Evolutionary conservation across 768 basidiomycete genomes (phyloP).

Genomic region (Leccinellum albellum): DNA sequence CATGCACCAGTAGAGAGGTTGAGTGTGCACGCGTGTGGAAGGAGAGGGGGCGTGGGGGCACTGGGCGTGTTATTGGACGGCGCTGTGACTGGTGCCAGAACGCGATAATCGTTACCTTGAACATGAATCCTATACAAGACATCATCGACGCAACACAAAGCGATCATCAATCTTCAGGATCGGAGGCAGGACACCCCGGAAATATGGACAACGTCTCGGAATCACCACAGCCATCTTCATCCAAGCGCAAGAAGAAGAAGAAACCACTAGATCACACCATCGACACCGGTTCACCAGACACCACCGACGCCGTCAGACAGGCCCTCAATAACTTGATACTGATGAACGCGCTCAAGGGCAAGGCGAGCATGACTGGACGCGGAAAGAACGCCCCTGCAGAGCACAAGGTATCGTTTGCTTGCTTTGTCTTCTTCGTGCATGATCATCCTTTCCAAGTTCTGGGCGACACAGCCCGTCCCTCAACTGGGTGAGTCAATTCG

Average conservation of each 20-base stretch:
- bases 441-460: slow-evolving; percentile 58
- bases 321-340: slow-evolving; percentile 77
- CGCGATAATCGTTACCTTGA: too few relatives aligned
- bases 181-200: slow-evolving; percentile 28
- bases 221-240: slow-evolving; percentile 34
- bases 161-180: slow-evolving; percentile 31
- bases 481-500: slow-evolving; percentile 54
- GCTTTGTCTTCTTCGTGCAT: slow-evolving; percentile 4
- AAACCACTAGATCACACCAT: slow-evolving; percentile 69
- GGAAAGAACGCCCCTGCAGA: slow-evolving; percentile 80
- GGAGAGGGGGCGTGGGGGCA: too few relatives aligned
- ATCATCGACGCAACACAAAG: slow-evolving; percentile 37
- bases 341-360: slow-evolving; percentile 82
- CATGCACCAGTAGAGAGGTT: too few relatives aligned
- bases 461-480: slow-evolving; percentile 97
- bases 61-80: too few relatives aligned
- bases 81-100: too few relatives aligned
- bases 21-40: too few relatives aligned
- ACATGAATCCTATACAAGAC: slow-evolving; percentile 40
- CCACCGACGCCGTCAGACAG: slow-evolving; percentile 61
- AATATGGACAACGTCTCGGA: slow-evolving; percentile 11
- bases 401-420: slow-evolving; percentile 64
- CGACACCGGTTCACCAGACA: slow-evolving; percentile 55
- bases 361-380: slow-evolving; percentile 68
- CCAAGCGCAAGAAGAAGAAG: slow-evolving; percentile 83